Evolutionary conservation across 768 basidiomycete species (phyloP).

Genomic region (Artomyces pyxidatus): DNA sequence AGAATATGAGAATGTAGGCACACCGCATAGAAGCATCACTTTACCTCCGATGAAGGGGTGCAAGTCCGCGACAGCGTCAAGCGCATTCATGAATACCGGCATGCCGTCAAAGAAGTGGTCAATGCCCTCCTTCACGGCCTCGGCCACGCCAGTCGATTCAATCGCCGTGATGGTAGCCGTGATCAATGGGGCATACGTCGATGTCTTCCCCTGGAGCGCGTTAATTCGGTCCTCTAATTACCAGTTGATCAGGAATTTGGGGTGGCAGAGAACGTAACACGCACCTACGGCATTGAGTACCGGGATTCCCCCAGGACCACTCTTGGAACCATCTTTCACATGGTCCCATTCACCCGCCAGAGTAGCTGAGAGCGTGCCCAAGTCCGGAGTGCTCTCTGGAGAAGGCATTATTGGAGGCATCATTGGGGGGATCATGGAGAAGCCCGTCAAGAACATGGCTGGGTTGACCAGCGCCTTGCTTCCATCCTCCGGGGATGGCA

Average conservation of each 20-base stretch:
- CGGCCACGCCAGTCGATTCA: constrained; percentile 1
- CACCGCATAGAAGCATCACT: neutral
- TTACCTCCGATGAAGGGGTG: constrained; percentile 24
- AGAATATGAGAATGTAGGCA: neutral
- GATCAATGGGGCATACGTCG: neutral
- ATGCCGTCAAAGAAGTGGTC: constrained; percentile 19
- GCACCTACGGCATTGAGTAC: neutral
- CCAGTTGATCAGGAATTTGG: neutral
- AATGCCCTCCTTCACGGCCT: constrained; percentile 14
- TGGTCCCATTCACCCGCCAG: neutral
- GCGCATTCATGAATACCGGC: constrained; percentile 20
- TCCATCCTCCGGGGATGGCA: too few relatives aligned
- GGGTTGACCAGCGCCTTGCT: too few relatives aligned
- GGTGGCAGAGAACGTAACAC: neutral
- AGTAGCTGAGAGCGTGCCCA: too few relatives aligned
- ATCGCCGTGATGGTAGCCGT: neutral
- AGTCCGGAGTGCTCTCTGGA: too few relatives aligned
- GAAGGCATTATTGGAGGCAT: too few relatives aligned
- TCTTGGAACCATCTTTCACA: neutral
- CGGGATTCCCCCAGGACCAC: neutral
- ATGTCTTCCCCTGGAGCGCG: neutral
- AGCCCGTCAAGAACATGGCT: too few relatives aligned
- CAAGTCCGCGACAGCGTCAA: constrained; percentile 21
- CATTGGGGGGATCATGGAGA: too few relatives aligned
- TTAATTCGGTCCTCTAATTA: neutral